Evolutionary conservation across 179 eudicot genomes (phyloP).

Genomic region (Actinidia chinensis): DNA sequence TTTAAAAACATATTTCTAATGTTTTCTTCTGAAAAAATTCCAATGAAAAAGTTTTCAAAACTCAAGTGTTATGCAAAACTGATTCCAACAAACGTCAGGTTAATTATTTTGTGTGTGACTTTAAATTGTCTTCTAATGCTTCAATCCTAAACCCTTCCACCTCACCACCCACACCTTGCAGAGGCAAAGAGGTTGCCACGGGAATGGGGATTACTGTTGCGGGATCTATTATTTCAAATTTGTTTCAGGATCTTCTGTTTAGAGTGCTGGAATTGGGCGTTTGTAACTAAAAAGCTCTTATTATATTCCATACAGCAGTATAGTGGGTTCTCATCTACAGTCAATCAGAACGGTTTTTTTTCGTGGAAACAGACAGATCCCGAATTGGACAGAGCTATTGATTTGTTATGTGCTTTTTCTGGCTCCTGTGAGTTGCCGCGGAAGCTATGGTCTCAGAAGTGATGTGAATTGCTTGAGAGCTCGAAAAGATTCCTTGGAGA

Average conservation of each 20-base stretch:
- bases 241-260: not conserved
- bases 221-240: not conserved
- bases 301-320: constrained; percentile 1
- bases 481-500: constrained; percentile 36
- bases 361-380: too few relatives aligned
- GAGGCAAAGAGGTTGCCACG: too few relatives aligned
- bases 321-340: constrained; percentile 1
- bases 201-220: too few relatives aligned
- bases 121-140: not conserved
- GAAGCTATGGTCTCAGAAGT: constrained; percentile 34
- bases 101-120: not conserved
- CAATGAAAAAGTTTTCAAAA: too few relatives aligned
- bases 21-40: too few relatives aligned
- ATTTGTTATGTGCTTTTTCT: constrained; percentile 20
- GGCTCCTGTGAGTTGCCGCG: constrained; percentile 35
- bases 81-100: not conserved
- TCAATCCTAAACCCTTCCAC: not conserved
- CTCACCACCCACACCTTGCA: too few relatives aligned
- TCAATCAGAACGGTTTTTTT: too few relatives aligned
- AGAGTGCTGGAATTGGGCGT: not conserved
- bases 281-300: not conserved
- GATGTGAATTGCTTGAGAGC: constrained; percentile 56
- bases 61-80: not conserved
- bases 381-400: too few relatives aligned
- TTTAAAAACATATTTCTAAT: too few relatives aligned